These are phyloP conservation scores for Adansonia rubrostipa DNA, from an alignment of 441 rosid genomes.

Conservation along the genomic window DNA sequence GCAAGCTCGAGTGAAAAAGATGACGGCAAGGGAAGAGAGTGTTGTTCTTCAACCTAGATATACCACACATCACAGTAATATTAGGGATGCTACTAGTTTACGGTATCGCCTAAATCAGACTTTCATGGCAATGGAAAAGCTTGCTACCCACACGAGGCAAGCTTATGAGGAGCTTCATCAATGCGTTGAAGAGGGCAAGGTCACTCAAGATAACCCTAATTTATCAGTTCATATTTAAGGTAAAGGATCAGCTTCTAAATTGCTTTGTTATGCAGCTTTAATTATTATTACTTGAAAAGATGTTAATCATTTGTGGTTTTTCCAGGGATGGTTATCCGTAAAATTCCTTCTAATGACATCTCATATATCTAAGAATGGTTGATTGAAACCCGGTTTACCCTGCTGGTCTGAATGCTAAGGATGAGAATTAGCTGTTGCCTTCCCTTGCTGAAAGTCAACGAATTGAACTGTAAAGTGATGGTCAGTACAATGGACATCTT, in stretches of 20 bases:
- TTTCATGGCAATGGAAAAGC: constrained; percentile 48
- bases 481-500: background rate
- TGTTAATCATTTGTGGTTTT: constrained; percentile 8
- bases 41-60: constrained; percentile 3
- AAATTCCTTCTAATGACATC: background rate
- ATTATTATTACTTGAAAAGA: background rate
- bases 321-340: background rate
- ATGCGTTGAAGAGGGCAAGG: constrained; percentile 27
- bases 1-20: constrained; percentile 28
- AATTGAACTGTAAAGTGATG: background rate
- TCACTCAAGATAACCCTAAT: constrained; percentile 9
- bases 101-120: constrained; percentile 37
- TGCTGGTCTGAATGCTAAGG: background rate
- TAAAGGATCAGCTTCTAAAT: background rate
- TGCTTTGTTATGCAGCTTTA: background rate
- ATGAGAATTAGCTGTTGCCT: background rate
- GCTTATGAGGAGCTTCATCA: constrained; percentile 40
- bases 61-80: background rate
- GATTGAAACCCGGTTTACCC: background rate
- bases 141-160: constrained; percentile 39
- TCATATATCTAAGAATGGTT: background rate
- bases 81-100: constrained; percentile 27
- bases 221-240: constrained; percentile 5
- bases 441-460: constrained; percentile 17
- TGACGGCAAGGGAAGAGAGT: constrained; percentile 30